These are phyloP conservation scores for Vickermania ingenoplastis DNA, from an alignment of 208 protist species.

Conservation along the genomic window DNA sequence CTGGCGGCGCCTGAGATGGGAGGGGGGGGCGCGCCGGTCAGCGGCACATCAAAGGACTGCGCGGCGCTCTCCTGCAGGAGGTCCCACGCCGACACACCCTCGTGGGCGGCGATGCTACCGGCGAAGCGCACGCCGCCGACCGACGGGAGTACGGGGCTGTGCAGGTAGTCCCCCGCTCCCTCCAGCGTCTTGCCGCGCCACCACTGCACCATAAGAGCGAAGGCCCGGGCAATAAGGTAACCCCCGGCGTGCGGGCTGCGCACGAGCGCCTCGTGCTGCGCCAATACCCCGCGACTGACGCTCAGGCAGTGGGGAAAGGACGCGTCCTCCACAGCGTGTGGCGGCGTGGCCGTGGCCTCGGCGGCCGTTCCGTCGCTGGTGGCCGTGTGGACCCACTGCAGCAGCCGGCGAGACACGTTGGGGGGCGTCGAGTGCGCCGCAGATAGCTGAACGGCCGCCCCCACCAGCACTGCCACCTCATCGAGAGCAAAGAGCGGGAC, in stretches of 20 bases:
- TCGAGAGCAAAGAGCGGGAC: conserved; percentile 16
- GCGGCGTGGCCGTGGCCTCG: too few species aligned
- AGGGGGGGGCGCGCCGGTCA: neutral
- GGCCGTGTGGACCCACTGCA: conserved; percentile 18
- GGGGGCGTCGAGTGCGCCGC: conserved; percentile 21
- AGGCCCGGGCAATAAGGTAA: conserved; percentile 2
- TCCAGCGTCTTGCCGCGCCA: conserved; percentile 5
- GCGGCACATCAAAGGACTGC: neutral
- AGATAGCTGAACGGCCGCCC: conserved; percentile 34
- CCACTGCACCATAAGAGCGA: conserved; percentile 3
- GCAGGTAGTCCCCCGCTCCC: neutral
- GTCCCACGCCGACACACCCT: neutral
- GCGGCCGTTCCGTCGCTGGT: neutral
- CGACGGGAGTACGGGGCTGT: neutral
- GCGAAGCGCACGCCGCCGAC: neutral
- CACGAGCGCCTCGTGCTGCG: neutral
- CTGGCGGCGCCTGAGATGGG: neutral
- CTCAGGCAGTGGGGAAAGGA: too few species aligned
- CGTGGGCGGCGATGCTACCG: neutral
- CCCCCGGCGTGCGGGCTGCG: neutral
- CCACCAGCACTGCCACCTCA: conserved; percentile 29
- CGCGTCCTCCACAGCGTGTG: too few species aligned
- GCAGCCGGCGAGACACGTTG: conserved; percentile 24
- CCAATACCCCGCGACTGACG: too few species aligned
- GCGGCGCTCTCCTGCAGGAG: neutral